phyloP scores from a whole-genome alignment of 2,329 filamentous ascomycete species.

The Penicillium sp. region DNA sequence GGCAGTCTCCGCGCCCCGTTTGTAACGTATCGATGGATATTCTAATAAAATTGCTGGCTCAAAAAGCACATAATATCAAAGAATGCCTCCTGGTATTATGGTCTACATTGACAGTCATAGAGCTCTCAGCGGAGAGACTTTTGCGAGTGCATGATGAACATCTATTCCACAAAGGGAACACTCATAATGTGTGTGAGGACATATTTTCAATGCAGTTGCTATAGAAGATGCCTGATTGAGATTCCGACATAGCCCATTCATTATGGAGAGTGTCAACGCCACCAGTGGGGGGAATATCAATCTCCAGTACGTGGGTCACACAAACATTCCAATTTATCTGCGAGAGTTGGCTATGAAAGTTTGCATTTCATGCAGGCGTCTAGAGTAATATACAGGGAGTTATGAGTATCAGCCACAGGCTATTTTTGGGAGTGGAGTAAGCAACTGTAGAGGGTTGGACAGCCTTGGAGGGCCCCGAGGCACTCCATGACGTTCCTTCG shows the following conservation, averaged over 20 bases:
- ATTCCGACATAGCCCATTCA: not conserved
- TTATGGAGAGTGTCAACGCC: not conserved
- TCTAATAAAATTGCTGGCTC: not conserved
- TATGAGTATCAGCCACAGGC: not conserved
- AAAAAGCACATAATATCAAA: not conserved
- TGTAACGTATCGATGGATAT: not conserved
- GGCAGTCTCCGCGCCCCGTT: too few species aligned
- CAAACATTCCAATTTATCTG: not conserved
- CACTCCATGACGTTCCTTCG: not conserved
- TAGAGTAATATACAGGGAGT: not conserved
- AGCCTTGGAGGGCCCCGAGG: not conserved
- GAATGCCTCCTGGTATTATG: not conserved
- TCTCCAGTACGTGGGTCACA: not conserved
- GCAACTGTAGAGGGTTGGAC: not conserved
- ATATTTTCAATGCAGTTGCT: not conserved
- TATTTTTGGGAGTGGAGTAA: conserved; percentile 8
- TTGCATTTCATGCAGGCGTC: not conserved
- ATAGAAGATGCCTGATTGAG: not conserved
- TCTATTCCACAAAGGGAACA: not conserved
- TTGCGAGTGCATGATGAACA: not conserved
- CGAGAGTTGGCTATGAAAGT: not conserved
- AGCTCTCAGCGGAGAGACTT: not conserved
- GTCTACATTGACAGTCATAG: not conserved
- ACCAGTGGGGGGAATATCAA: not conserved
- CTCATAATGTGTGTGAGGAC: not conserved